phyloP scores from a whole-genome alignment of 306 rosid genomes.

The Erythrophleum fordii region DNA sequence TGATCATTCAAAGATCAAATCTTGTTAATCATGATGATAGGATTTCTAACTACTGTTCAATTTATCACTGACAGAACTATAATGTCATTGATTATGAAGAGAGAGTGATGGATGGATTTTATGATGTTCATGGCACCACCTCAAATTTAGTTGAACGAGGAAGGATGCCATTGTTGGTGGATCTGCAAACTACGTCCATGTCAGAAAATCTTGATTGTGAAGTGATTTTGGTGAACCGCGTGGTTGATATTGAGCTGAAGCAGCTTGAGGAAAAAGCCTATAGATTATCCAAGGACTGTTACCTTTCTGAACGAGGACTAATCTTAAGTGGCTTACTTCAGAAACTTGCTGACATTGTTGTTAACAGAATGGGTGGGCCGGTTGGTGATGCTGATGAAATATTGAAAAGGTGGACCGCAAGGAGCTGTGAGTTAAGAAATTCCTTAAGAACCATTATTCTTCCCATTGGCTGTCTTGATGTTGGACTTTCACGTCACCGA shows the following conservation, averaged over 20 bases:
- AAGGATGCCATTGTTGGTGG: conserved; percentile 89
- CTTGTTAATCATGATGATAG: conserved; percentile 20
- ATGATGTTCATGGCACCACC: conserved; percentile 79
- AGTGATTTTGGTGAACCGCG: conserved; percentile 80
- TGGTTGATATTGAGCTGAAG: conserved; percentile 69
- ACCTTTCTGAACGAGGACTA: conserved; percentile 63
- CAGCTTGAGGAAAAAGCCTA: conserved; percentile 72
- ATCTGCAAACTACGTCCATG: conserved; percentile 64
- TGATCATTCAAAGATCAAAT: conserved; percentile 16
- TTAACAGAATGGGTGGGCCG: conserved; percentile 94
- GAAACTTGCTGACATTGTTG: conserved; percentile 91
- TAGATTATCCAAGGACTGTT: conserved; percentile 55
- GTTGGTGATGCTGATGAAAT: conserved; percentile 86
- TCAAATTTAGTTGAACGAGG: conserved; percentile 72
- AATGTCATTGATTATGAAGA: conserved; percentile 84
- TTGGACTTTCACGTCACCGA: conserved; percentile 98
- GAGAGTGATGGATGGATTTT: conserved; percentile 94
- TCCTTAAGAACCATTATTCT: conserved; percentile 66
- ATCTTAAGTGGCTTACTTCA: conserved; percentile 76
- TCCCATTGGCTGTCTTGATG: conserved; percentile 88
- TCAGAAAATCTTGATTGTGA: conserved; percentile 75
- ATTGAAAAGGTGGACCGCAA: conserved; percentile 70
- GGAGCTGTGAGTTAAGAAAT: conserved; percentile 76
- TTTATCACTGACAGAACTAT: conserved; percentile 72
- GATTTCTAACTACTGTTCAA: conserved; percentile 39